Evolutionary conservation across 2,329 filamentous ascomycete species (phyloP).

Genomic region (Cryphonectria naterciae): DNA sequence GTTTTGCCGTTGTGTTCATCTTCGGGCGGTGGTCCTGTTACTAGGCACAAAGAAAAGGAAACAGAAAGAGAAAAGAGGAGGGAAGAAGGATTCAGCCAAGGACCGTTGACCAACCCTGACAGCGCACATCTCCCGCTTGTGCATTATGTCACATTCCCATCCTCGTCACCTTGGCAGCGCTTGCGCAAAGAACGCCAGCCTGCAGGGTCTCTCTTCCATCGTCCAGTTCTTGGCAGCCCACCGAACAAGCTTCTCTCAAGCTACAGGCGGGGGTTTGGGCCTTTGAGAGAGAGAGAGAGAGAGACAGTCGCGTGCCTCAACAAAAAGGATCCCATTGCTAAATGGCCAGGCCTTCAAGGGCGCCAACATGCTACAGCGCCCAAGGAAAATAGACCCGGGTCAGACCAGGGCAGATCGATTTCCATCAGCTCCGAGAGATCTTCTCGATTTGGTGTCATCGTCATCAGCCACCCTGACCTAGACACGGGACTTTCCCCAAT

Average conservation of each 20-base stretch:
- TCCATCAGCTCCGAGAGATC: neutral
- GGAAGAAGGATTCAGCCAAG: slow-evolving; percentile 7
- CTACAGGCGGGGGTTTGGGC: neutral
- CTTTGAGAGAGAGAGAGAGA: too few species aligned
- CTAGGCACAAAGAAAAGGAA: neutral
- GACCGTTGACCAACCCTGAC: neutral
- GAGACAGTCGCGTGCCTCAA: neutral
- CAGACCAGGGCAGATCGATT: neutral
- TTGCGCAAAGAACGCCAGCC: neutral
- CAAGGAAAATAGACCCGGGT: neutral
- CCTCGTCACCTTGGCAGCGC: slow-evolving; percentile 6
- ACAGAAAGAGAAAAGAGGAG: neutral
- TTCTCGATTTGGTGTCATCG: neutral
- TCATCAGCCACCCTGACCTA: neutral
- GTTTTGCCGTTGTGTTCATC: neutral
- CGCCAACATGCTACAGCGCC: neutral
- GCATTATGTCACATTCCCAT: neutral
- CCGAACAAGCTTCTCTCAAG: slow-evolving; percentile 6
- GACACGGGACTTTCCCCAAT: neutral
- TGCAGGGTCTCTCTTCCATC: neutral
- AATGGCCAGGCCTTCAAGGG: neutral
- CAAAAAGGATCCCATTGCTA: neutral
- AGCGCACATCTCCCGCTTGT: slow-evolving; percentile 6
- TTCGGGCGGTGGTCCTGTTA: neutral
- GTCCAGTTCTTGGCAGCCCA: neutral